Percentiles rank a stretch among this genome's conserved stretches.
These are phyloP conservation scores for Solanum sitiens DNA, from an alignment of 257 asterid genomes.

Conservation along the genomic window DNA sequence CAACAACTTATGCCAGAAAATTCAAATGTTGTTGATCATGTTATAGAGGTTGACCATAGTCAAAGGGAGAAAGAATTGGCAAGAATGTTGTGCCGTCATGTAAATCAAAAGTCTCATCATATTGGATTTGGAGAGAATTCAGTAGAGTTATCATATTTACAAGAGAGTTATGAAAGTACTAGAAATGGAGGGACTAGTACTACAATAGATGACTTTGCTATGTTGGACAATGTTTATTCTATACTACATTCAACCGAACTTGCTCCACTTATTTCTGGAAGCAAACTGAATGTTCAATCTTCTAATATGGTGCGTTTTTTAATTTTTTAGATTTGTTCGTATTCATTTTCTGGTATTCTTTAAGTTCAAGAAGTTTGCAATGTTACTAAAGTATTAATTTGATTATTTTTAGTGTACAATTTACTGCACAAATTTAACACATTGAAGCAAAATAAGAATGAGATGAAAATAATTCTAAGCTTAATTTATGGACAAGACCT, in stretches of 20 bases:
- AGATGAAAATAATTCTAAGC: background rate
- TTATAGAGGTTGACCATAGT: background rate
- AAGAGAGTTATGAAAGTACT: no score
- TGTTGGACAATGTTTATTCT: background rate
- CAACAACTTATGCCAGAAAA: background rate
- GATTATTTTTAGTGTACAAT: no score
- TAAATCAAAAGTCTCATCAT: no score
- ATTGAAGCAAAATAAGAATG: background rate
- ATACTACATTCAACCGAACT: background rate
- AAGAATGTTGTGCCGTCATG: background rate
- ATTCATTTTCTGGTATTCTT: background rate
- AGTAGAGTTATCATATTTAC: no score
- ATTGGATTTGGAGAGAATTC: no score
- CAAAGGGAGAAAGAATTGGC: background rate
- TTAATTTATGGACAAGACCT: background rate
- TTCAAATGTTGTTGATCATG: background rate
- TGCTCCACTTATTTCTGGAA: background rate
- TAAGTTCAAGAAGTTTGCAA: background rate
- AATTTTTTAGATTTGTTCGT: no score
- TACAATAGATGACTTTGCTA: no score
- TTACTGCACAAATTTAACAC: no score
- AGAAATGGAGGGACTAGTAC: no score
- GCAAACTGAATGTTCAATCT: background rate
- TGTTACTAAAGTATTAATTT: no score
- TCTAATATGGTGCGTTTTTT: background rate